A percentile compares a stretch with the other conserved stretches of the same genome.
phyloP scores from a whole-genome alignment of 495 filamentous ascomycete genomes.

The Tirmania nivea region DNA sequence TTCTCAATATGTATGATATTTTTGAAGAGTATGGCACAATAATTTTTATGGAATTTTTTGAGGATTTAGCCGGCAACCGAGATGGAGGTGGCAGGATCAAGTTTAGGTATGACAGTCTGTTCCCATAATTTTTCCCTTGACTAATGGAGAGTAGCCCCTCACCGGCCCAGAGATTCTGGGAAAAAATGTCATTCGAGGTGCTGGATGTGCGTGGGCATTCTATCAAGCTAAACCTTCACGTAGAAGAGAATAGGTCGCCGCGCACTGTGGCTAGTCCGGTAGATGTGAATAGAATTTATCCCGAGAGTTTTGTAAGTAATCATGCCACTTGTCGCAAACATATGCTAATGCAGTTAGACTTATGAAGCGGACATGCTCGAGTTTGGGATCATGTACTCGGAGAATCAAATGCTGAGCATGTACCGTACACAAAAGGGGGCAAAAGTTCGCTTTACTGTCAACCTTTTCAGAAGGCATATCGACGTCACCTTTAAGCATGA shows the following conservation, averaged over 20 bases:
- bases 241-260: no score
- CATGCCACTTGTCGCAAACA: no score
- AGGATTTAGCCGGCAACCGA: conserved; percentile 8
- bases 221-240: no score
- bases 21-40: conserved; percentile 17
- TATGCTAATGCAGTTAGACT: no score
- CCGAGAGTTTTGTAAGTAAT: no score
- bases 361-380: no score
- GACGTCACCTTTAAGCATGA: conserved; percentile 18
- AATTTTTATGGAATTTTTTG: conserved; percentile 18
- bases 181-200: no score
- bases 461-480: conserved; percentile 18
- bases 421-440: not conserved
- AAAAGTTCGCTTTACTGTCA: not conserved
- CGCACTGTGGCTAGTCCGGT: no score
- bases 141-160: no score
- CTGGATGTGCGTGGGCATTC: no score
- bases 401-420: not conserved
- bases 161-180: no score
- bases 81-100: conserved; percentile 16
- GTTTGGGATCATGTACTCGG: not conserved
- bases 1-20: conserved; percentile 12
- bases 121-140: conserved; percentile 13
- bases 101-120: conserved; percentile 16
- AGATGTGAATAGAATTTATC: no score